These are phyloP conservation scores for Clonostachys chloroleuca DNA, from an alignment of 2,329 filamentous ascomycete genomes.

Conservation along the genomic window DNA sequence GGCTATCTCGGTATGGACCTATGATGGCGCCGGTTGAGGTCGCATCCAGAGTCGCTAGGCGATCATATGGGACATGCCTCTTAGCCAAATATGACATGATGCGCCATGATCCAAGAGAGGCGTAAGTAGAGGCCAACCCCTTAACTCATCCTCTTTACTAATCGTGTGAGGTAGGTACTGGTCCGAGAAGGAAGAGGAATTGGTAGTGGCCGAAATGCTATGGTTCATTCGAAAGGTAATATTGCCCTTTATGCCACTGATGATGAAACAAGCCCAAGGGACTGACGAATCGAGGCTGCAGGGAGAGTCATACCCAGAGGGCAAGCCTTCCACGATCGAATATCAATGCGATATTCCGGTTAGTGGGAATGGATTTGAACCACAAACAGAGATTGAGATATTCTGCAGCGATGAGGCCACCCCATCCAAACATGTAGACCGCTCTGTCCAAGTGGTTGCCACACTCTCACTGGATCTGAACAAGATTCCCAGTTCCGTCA, in stretches of 20 bases:
- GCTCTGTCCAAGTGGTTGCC: constrained; percentile 20
- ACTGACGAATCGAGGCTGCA: constrained; percentile 4
- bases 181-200: constrained; percentile 29
- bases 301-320: constrained; percentile 30
- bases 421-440: constrained; percentile 21
- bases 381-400: constrained; percentile 30
- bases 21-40: constrained; percentile 18
- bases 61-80: constrained; percentile 29
- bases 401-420: constrained; percentile 22
- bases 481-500: constrained; percentile 23
- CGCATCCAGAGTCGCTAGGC: constrained; percentile 26
- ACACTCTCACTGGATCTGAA: constrained; percentile 26
- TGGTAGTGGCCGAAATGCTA: constrained; percentile 28
- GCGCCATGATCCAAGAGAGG: constrained; percentile 27
- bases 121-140: constrained; percentile 15
- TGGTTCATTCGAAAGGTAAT: constrained; percentile 32
- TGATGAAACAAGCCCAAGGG: not conserved
- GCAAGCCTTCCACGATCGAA: constrained; percentile 24
- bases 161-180: constrained; percentile 22
- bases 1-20: constrained; percentile 22
- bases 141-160: not conserved
- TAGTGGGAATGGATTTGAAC: constrained; percentile 18
- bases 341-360: constrained; percentile 32
- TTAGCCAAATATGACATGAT: constrained; percentile 25
- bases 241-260: not conserved